Conservation (phyloP, 225 moss, liverwort and hornwort species). For the Climacium dendroides region DNA sequence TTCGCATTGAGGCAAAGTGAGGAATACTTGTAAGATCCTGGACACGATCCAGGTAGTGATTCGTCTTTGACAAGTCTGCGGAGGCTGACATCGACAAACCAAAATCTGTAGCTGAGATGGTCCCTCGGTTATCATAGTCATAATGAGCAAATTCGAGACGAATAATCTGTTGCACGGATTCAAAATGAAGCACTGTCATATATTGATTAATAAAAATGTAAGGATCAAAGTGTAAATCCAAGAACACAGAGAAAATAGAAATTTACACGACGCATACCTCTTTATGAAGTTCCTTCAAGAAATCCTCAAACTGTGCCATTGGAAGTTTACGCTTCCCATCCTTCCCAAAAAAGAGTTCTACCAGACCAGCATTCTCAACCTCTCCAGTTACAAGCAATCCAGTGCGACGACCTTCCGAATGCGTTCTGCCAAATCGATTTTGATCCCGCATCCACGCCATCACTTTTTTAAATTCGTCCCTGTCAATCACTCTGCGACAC, state of each 20-base stretch:
- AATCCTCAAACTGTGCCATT: conserved; percentile 66
- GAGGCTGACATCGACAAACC: conserved; percentile 78
- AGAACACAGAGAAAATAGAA: neutral
- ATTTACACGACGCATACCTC: conserved; percentile 30
- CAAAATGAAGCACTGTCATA: neutral
- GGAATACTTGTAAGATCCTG: conserved; percentile 26
- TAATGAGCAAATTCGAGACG: conserved; percentile 78
- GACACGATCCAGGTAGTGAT: conserved; percentile 58
- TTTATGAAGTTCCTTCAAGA: conserved; percentile 45
- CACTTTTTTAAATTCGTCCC: conserved; percentile 66
- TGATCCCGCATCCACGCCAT: conserved; percentile 60
- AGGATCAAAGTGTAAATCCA: neutral
- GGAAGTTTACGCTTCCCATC: conserved; percentile 48
- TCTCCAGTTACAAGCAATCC: conserved; percentile 38
- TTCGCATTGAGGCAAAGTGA: conserved; percentile 40
- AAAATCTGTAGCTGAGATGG: conserved; percentile 72
- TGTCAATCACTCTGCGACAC: conserved; percentile 49
- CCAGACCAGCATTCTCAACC: conserved; percentile 60
- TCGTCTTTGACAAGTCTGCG: conserved; percentile 56
- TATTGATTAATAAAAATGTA: neutral
- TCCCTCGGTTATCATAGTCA: conserved; percentile 50
- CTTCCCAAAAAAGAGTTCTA: conserved; percentile 70
- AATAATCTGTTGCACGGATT: conserved; percentile 40
- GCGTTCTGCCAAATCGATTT: conserved; percentile 52
- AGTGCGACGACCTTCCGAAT: conserved; percentile 50